Evolutionary conservation across 2,329 filamentous ascomycete species (phyloP).

Genomic region (Aspergillus sclerotialis): DNA sequence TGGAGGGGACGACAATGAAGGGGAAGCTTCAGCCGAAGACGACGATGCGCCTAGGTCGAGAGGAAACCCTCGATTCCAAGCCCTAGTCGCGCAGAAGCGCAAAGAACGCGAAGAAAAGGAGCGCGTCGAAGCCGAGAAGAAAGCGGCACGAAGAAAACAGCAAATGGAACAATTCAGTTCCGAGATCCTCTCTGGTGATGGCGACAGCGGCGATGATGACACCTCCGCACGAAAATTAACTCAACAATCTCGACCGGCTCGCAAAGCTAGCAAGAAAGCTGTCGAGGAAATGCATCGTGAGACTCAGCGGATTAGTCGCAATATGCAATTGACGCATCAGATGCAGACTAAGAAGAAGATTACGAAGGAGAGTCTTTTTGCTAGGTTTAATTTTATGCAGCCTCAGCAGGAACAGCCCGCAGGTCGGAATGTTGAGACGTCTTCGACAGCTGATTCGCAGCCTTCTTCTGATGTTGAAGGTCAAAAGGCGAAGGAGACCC

Average conservation of each 20-base stretch:
- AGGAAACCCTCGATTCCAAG: constrained; percentile 57
- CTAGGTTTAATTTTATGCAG: constrained; percentile 68
- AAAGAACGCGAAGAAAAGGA: constrained; percentile 64
- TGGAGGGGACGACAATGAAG: constrained; percentile 9
- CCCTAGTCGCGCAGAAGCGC: constrained; percentile 66
- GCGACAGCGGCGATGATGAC: constrained; percentile 52
- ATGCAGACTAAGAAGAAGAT: constrained; percentile 89
- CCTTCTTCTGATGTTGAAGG: constrained; percentile 38
- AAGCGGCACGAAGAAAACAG: constrained; percentile 23
- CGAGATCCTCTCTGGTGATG: constrained; percentile 42
- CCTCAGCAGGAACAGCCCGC: constrained; percentile 25
- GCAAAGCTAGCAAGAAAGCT: constrained; percentile 91
- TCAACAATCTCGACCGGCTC: constrained; percentile 58
- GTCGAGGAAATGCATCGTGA: constrained; percentile 92
- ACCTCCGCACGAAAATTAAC: constrained; percentile 62
- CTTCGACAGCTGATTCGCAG: constrained; percentile 46
- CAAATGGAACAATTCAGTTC: constrained; percentile 27
- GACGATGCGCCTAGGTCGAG: constrained; percentile 20
- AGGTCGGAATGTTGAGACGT: too few species aligned
- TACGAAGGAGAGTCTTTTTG: constrained; percentile 72
- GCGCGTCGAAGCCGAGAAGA: constrained; percentile 42
- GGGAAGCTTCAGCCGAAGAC: constrained; percentile 6
- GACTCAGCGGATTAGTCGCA: constrained; percentile 82
- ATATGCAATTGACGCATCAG: constrained; percentile 85
- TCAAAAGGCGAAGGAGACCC: constrained; percentile 50